Evolutionary conservation across 805 yeast genomes (phyloP).

Genomic region (Candida vaughaniae): DNA sequence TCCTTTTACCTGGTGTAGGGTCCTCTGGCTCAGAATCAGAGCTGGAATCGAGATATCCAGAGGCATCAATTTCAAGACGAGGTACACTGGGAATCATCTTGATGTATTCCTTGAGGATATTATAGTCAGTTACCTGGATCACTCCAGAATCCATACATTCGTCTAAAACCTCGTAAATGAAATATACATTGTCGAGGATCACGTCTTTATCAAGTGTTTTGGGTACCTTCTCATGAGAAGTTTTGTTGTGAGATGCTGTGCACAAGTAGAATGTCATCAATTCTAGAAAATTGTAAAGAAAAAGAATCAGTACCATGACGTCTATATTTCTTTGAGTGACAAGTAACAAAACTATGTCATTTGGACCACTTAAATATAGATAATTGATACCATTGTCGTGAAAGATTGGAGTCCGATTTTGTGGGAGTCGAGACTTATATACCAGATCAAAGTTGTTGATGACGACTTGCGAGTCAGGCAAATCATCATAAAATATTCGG

Average conservation of each 20-base stretch:
- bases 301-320: slow-evolving; percentile 57
- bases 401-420: slow-evolving; percentile 43
- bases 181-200: slow-evolving; percentile 68
- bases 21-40: slow-evolving; percentile 6
- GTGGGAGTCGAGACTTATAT: slow-evolving; percentile 19
- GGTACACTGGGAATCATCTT: slow-evolving; percentile 48
- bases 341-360: slow-evolving; percentile 42
- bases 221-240: slow-evolving; percentile 1
- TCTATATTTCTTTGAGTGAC: slow-evolving; percentile 49
- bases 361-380: slow-evolving; percentile 48
- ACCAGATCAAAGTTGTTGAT: slow-evolving; percentile 24
- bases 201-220: slow-evolving; percentile 60
- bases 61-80: slow-evolving; percentile 9
- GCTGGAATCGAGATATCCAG: slow-evolving; percentile 3
- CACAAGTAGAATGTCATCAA: slow-evolving; percentile 29
- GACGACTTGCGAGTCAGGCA: slow-evolving; percentile 24
- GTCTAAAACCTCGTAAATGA: slow-evolving; percentile 80
- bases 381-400: slow-evolving; percentile 51
- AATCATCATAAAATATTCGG: slow-evolving; percentile 32
- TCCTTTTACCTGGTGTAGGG: slow-evolving; percentile 10
- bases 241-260: too few relatives aligned
- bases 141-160: slow-evolving; percentile 88
- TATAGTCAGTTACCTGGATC: slow-evolving; percentile 81
- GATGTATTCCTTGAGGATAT: slow-evolving; percentile 74
- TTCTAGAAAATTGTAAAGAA: slow-evolving; percentile 43